phyloP scores from a whole-genome alignment of 179 eudicot genomes.

The Amaranthus tricolor region DNA sequence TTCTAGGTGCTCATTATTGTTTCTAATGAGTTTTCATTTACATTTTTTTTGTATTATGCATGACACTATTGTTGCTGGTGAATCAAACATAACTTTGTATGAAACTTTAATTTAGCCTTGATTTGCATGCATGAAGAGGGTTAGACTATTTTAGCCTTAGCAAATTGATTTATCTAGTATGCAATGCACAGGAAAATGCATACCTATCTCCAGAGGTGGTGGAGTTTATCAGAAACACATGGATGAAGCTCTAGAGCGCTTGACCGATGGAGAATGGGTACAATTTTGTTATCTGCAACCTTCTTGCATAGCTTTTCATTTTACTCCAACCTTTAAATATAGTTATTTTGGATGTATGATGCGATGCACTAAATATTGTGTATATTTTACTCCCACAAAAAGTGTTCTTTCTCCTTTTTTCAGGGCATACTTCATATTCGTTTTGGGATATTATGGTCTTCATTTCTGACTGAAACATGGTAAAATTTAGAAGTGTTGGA shows the following conservation, averaged over 20 bases:
- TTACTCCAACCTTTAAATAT: not conserved
- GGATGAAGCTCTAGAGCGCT: slow-evolving; percentile 90
- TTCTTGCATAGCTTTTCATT: slow-evolving; percentile 6
- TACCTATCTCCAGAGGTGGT: slow-evolving; percentile 88
- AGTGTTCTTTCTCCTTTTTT: too few species aligned
- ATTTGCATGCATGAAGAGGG: too few species aligned
- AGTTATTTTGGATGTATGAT: not conserved
- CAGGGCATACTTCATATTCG: too few species aligned
- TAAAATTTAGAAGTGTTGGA: not conserved
- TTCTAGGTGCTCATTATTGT: too few species aligned
- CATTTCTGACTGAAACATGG: not conserved
- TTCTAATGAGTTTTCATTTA: too few species aligned
- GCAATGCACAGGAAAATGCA: slow-evolving; percentile 80
- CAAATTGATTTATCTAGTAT: slow-evolving; percentile 33
- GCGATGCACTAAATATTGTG: not conserved
- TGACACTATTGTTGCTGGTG: not conserved
- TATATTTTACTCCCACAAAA: too few species aligned
- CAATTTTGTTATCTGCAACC: slow-evolving; percentile 7
- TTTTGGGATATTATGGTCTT: not conserved
- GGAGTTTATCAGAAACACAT: slow-evolving; percentile 94
- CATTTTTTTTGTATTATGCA: too few species aligned
- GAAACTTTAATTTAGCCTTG: slow-evolving; percentile 13
- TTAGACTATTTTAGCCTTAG: not conserved
- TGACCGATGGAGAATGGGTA: slow-evolving; percentile 89
- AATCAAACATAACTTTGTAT: slow-evolving; percentile 13